phyloP scores from a whole-genome alignment of 331 rosid species.

The Quercus tomentella region DNA sequence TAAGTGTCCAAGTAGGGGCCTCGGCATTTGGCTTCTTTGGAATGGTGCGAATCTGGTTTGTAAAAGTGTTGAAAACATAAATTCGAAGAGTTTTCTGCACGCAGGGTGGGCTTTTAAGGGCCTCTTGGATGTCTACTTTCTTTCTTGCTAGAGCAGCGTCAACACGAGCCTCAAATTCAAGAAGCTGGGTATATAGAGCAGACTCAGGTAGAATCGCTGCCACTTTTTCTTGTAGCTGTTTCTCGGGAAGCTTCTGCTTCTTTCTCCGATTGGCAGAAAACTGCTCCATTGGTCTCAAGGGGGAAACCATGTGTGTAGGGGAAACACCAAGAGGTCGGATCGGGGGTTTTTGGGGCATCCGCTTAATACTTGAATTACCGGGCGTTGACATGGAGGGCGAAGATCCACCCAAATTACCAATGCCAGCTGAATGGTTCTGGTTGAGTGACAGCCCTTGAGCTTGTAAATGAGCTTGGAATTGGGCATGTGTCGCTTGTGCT shows the following conservation, averaged over 20 bases:
- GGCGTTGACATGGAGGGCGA: constrained; percentile 50
- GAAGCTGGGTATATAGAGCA: constrained; percentile 92
- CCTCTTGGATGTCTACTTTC: constrained; percentile 97
- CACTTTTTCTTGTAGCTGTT: constrained; percentile 83
- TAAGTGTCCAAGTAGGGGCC: constrained; percentile 93
- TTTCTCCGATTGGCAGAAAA: constrained; percentile 73
- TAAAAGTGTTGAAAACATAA: constrained; percentile 87
- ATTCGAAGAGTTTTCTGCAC: constrained; percentile 93
- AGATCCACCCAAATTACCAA: constrained; percentile 58
- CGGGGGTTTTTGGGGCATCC: constrained; percentile 81
- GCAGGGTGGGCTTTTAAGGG: constrained; percentile 80
- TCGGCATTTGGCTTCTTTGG: constrained; percentile 88
- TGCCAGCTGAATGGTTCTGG: constrained; percentile 60
- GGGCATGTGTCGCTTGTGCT: constrained; percentile 50
- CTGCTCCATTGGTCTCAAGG: constrained; percentile 78
- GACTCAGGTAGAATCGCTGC: constrained; percentile 91
- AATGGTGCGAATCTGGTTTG: constrained; percentile 74
- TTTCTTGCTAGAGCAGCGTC: constrained; percentile 87
- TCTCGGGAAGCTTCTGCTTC: constrained; percentile 97
- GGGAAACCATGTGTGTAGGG: constrained; percentile 52
- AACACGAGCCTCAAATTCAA: constrained; percentile 91
- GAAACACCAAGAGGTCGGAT: constrained; percentile 71
- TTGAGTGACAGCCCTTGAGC: constrained; percentile 76
- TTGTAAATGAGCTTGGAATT: constrained; percentile 90
- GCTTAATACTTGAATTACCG: constrained; percentile 51